Evolutionary conservation across 768 basidiomycete species (phyloP).

Genomic region (Clitopilus passeckerianus): DNA sequence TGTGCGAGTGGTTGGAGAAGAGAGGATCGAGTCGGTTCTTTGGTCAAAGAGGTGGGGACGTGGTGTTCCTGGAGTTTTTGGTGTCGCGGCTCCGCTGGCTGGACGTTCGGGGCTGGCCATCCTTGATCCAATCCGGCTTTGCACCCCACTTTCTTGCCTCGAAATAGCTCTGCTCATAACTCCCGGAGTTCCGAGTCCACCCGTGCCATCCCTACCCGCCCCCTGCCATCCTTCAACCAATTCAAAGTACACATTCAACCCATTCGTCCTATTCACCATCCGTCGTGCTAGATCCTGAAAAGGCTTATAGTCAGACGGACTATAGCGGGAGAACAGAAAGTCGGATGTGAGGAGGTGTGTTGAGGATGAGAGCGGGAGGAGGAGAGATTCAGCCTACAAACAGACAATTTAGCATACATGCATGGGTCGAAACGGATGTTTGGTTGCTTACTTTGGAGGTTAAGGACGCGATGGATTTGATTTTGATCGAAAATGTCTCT

Average conservation of each 20-base stretch:
- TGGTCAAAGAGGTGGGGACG: no score
- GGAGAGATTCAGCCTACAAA: slow-evolving; percentile 39
- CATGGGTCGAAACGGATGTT: slow-evolving; percentile 24
- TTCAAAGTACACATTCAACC: slow-evolving; percentile 56
- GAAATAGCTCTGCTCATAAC: not conserved
- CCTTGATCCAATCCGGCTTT: not conserved
- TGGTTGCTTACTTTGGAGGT: slow-evolving; percentile 34
- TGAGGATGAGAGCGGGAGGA: slow-evolving; percentile 49
- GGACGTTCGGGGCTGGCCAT: not conserved
- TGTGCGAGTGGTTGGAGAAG: not conserved
- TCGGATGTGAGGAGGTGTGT: slow-evolving; percentile 53
- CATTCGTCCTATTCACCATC: slow-evolving; percentile 54
- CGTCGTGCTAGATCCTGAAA: slow-evolving; percentile 47
- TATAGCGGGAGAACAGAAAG: slow-evolving; percentile 54
- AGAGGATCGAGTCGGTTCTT: no score
- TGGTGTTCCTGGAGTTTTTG: no score
- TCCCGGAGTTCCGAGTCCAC: slow-evolving; percentile 1
- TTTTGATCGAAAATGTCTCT: no score
- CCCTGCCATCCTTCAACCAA: slow-evolving; percentile 57
- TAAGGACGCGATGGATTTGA: no score
- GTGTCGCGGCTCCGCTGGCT: no score
- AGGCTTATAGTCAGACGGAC: slow-evolving; percentile 46
- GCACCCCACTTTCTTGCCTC: not conserved
- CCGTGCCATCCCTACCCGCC: slow-evolving; percentile 27
- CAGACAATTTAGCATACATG: no score